phyloP scores from a whole-genome alignment of 1,284 basidiomycete genomes.

The Cystobasidium sp. region DNA sequence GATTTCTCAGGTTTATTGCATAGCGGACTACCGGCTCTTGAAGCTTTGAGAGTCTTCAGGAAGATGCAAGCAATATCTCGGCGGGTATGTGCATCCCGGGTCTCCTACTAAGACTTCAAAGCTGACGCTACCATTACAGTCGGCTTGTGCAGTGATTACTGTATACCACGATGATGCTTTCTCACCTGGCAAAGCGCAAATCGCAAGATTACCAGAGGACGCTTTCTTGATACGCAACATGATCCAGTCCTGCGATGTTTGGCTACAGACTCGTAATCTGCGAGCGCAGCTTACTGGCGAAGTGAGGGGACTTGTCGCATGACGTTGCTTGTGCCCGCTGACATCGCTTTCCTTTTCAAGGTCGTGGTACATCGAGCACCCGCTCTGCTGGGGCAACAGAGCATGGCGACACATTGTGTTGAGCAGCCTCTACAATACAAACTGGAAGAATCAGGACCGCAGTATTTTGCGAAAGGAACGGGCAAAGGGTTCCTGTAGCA shows the following conservation, averaged over 20 bases:
- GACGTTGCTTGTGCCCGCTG: neutral
- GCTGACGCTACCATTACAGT: constrained; percentile 5
- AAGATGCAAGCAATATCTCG: constrained; percentile 20
- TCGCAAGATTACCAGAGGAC: constrained; percentile 31
- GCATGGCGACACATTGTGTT: constrained; percentile 11
- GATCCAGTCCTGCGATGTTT: constrained; percentile 40
- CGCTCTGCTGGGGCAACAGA: constrained; percentile 29
- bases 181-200: constrained; percentile 24
- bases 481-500: too few relatives aligned
- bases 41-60: constrained; percentile 32
- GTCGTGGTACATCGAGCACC: constrained; percentile 47
- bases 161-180: constrained; percentile 48
- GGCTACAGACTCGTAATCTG: constrained; percentile 45
- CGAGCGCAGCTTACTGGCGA: constrained; percentile 46
- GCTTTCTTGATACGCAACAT: constrained; percentile 45
- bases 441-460: constrained; percentile 43
- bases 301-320: constrained; percentile 24
- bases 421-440: constrained; percentile 46
- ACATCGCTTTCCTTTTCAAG: constrained; percentile 7
- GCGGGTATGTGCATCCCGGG: constrained; percentile 4
- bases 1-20: constrained; percentile 46
- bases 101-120: neutral
- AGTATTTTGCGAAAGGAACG: too few relatives aligned
- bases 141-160: constrained; percentile 40
- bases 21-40: constrained; percentile 35